A percentile compares a stretch with the other conserved stretches of the same genome.
Conservation (phyloP, 2,329 filamentous ascomycete genomes). For the Cryphonectria parasitica region DNA sequence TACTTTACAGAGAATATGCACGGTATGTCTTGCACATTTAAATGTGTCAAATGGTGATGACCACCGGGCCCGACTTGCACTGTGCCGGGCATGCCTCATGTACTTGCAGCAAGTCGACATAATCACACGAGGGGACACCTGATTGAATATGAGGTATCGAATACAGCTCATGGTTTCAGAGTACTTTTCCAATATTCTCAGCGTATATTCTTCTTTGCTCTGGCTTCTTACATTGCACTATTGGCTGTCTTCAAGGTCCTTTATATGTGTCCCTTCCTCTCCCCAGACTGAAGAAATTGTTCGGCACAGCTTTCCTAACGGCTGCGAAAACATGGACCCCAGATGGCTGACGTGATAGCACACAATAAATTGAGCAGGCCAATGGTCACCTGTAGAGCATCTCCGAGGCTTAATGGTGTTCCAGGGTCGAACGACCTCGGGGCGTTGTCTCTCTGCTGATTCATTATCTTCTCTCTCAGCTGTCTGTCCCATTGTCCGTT, state of each 20-base stretch:
- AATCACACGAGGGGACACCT: no score
- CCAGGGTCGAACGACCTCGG: not conserved
- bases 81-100: no score
- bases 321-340: constrained; percentile 1
- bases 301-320: not conserved
- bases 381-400: not conserved
- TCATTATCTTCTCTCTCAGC: not conserved
- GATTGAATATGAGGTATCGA: no score
- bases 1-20: no score
- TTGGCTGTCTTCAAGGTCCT: not conserved
- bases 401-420: not conserved
- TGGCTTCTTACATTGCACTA: no score
- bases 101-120: no score
- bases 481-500: not conserved
- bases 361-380: not conserved
- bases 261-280: not conserved
- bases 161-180: no score
- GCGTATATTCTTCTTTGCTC: no score
- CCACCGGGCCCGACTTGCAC: no score
- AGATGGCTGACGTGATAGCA: not conserved
- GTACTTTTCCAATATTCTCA: no score
- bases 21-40: no score
- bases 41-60: no score
- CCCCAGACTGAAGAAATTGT: not conserved
- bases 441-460: not conserved